Conservation (phyloP, 1,139 yeast species). For the Ashbya aceris region DNA sequence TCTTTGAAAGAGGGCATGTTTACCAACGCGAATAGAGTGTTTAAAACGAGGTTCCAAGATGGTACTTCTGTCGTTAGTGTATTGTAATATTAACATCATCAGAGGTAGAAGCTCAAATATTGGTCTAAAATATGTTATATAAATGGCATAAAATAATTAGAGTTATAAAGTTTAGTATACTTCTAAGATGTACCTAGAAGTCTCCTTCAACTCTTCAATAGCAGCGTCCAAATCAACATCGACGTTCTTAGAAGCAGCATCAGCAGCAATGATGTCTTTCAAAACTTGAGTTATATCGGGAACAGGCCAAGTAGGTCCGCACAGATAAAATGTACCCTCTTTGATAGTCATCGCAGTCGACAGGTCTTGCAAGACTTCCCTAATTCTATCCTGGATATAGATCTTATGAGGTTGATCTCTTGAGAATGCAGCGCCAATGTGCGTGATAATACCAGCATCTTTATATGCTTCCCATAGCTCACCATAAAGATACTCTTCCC, state of each 20-base stretch:
- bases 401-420: constrained; percentile 95
- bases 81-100: constrained; percentile 18
- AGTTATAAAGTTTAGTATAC: constrained; percentile 46
- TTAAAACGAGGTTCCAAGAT: constrained; percentile 88
- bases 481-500: constrained; percentile 93
- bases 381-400: constrained; percentile 89
- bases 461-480: constrained; percentile 95
- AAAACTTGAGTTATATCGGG: constrained; percentile 91
- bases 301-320: constrained; percentile 99
- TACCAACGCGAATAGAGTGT: constrained; percentile 90
- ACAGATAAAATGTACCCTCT: constrained; percentile 85
- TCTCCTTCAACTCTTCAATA: constrained; percentile 89
- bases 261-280: constrained; percentile 67
- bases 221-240: constrained; percentile 66
- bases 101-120: constrained; percentile 2
- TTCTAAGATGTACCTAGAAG: constrained; percentile 85
- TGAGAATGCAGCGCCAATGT: constrained; percentile 96
- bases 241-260: constrained; percentile 59
- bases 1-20: constrained; percentile 97
- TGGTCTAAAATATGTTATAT: not conserved
- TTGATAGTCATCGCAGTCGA: constrained; percentile 71
- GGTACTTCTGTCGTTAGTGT: constrained; percentile 89
- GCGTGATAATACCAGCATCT: constrained; percentile 86
- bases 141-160: not conserved
- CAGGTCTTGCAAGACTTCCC: constrained; percentile 63